Conservation (phyloP, 176 grass and related monocot species). For the Lolium rigidum region DNA sequence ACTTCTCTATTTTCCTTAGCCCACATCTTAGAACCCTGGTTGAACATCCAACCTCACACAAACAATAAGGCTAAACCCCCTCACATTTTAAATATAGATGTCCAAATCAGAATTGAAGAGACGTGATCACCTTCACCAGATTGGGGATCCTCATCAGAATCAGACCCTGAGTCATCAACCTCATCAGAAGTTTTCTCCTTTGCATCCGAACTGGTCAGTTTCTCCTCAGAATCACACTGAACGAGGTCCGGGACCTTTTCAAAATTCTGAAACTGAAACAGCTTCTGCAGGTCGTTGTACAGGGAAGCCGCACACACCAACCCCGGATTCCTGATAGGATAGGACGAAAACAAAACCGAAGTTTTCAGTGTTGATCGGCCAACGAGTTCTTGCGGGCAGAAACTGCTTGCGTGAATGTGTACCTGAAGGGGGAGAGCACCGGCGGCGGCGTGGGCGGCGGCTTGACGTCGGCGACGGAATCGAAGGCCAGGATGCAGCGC, state of each 20-base stretch:
- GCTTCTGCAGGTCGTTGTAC: slow-evolving; percentile 48
- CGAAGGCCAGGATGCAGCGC: slow-evolving; percentile 63
- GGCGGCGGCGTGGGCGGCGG: slow-evolving; percentile 43
- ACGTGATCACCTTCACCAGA: slow-evolving; percentile 42
- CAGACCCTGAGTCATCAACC: slow-evolving; percentile 22
- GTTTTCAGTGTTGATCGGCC: slow-evolving; percentile 3
- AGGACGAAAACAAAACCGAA: background rate
- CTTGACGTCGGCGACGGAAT: slow-evolving; percentile 40
- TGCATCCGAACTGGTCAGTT: background rate
- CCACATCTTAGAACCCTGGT: background rate
- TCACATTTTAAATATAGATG: background rate
- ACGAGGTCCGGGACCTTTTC: slow-evolving; percentile 9
- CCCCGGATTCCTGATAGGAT: slow-evolving; percentile 52
- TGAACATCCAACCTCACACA: background rate
- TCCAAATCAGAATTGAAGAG: background rate
- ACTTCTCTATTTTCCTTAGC: no score
- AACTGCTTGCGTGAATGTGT: background rate
- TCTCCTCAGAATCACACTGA: background rate
- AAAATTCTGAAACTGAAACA: slow-evolving; percentile 44
- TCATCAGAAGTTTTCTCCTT: slow-evolving; percentile 32
- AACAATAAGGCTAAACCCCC: background rate
- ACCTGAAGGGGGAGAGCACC: slow-evolving; percentile 37
- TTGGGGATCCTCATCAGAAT: slow-evolving; percentile 32
- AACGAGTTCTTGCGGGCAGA: background rate
- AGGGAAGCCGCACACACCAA: slow-evolving; percentile 48